Percentiles rank a stretch among this genome's conserved stretches.
These are phyloP conservation scores for Aspergillus sp. DNA, from an alignment of 2,329 filamentous ascomycete genomes.

Conservation along the genomic window DNA sequence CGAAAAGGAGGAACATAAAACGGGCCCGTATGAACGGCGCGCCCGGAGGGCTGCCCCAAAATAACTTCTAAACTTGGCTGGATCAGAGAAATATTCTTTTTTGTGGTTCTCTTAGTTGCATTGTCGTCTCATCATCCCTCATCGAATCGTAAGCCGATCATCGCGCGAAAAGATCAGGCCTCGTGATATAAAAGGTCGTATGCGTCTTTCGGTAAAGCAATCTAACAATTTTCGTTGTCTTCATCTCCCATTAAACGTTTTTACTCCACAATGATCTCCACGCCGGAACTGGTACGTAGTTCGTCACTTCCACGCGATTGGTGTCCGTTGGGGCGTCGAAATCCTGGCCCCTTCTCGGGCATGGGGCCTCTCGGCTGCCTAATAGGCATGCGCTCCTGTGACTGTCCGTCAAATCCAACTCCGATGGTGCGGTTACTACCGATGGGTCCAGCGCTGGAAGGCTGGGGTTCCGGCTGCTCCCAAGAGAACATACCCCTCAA, in stretches of 20 bases:
- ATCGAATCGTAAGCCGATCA: slow-evolving; percentile 53
- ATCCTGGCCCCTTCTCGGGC: slow-evolving; percentile 62
- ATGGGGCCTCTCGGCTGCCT: slow-evolving; percentile 66
- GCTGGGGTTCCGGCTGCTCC: slow-evolving; percentile 58
- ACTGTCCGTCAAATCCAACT: slow-evolving; percentile 61
- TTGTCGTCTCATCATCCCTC: slow-evolving; percentile 53
- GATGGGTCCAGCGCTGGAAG: slow-evolving; percentile 59
- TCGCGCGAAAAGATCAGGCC: slow-evolving; percentile 42
- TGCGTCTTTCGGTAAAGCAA: slow-evolving; percentile 47
- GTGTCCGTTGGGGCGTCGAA: slow-evolving; percentile 66
- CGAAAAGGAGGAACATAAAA: slow-evolving; percentile 29
- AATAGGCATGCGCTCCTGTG: slow-evolving; percentile 60
- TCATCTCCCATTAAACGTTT: slow-evolving; percentile 44
- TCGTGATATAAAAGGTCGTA: slow-evolving; percentile 48
- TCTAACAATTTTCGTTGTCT: slow-evolving; percentile 41
- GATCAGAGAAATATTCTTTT: slow-evolving; percentile 44
- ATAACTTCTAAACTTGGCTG: slow-evolving; percentile 48
- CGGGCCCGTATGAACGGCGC: slow-evolving; percentile 37
- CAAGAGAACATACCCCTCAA: slow-evolving; percentile 65
- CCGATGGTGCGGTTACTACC: slow-evolving; percentile 68
- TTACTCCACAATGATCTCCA: slow-evolving; percentile 69
- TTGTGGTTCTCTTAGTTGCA: slow-evolving; percentile 44
- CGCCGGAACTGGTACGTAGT: slow-evolving; percentile 62
- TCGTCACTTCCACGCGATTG: slow-evolving; percentile 67
- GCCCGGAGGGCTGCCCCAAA: slow-evolving; percentile 46